phyloP scores from a whole-genome alignment of 495 filamentous ascomycete species.

The Copromyces sp. region DNA sequence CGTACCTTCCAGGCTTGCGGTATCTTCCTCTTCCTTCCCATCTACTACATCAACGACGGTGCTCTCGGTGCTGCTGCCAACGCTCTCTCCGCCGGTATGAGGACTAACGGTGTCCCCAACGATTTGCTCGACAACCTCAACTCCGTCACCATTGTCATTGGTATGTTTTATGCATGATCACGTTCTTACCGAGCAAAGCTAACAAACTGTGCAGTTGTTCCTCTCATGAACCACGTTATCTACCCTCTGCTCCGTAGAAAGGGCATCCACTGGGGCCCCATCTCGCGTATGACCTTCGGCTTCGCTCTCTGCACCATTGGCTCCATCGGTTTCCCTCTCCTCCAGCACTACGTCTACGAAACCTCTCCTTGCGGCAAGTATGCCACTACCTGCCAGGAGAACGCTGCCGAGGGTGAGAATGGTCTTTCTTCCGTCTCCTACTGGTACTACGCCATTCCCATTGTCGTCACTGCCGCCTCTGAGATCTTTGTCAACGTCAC shows the following conservation, averaged over 20 bases:
- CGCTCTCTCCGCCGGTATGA: conserved; percentile 50
- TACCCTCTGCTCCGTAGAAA: conserved; percentile 56
- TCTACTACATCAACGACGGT: conserved; percentile 50
- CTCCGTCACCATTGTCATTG: conserved; percentile 58
- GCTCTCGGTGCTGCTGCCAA: conserved; percentile 35
- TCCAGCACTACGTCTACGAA: conserved; percentile 65
- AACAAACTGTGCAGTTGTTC: conserved; percentile 41
- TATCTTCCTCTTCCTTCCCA: conserved; percentile 47
- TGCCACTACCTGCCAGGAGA: conserved; percentile 30
- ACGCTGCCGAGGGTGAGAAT: conserved; percentile 25
- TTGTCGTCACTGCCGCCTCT: conserved; percentile 44
- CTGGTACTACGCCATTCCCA: conserved; percentile 34
- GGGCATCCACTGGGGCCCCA: conserved; percentile 55
- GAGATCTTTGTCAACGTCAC: conserved; percentile 64
- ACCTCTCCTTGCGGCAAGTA: conserved; percentile 37
- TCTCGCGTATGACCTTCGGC: conserved; percentile 62
- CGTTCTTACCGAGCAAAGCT: neutral
- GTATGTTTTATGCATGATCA: conserved; percentile 7
- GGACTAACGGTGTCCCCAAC: conserved; percentile 55
- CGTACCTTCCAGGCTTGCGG: conserved; percentile 42
- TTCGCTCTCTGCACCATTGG: conserved; percentile 56
- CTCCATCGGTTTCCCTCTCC: conserved; percentile 51
- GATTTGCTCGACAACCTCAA: conserved; percentile 67
- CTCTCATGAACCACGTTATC: conserved; percentile 54
- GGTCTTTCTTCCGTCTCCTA: conserved; percentile 34